phyloP scores from a whole-genome alignment of 129 eudicot genomes.

The Silybum marianum region DNA sequence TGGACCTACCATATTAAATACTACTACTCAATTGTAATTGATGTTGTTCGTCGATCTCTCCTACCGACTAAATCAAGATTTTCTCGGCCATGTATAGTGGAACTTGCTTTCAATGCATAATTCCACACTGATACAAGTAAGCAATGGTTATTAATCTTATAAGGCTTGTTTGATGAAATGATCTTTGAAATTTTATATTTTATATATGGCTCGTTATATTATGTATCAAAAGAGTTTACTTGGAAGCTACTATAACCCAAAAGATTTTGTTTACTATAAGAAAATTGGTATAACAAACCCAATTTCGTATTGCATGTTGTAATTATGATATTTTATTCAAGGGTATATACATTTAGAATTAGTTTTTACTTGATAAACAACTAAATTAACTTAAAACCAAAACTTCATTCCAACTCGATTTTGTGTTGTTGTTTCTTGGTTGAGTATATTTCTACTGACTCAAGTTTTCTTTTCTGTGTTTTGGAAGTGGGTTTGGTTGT shows the following conservation, averaged over 20 bases:
- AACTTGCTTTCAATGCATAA: not conserved
- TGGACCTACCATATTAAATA: slow-evolving; percentile 17
- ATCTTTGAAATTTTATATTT: not conserved
- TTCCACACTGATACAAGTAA: not conserved
- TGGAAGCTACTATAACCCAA: not conserved
- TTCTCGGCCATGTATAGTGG: not conserved
- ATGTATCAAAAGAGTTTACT: not conserved
- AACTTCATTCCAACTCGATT: not conserved
- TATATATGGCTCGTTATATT: not conserved
- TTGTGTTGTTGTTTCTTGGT: no score
- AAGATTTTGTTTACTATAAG: not conserved
- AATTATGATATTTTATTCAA: not conserved
- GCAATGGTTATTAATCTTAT: not conserved
- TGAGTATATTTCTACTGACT: no score
- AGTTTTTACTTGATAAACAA: not conserved
- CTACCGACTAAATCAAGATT: slow-evolving; percentile 10
- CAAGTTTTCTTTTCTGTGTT: no score
- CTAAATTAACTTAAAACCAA: not conserved
- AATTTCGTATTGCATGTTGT: not conserved
- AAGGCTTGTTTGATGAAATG: not conserved
- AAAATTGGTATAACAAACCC: not conserved
- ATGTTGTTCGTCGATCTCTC: not conserved
- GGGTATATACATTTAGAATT: not conserved
- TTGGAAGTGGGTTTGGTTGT: no score
- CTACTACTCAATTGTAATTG: slow-evolving; percentile 4